These are phyloP conservation scores for Ustilago cynodontis DNA, from an alignment of 1,284 basidiomycete genomes.

Conservation along the genomic window DNA sequence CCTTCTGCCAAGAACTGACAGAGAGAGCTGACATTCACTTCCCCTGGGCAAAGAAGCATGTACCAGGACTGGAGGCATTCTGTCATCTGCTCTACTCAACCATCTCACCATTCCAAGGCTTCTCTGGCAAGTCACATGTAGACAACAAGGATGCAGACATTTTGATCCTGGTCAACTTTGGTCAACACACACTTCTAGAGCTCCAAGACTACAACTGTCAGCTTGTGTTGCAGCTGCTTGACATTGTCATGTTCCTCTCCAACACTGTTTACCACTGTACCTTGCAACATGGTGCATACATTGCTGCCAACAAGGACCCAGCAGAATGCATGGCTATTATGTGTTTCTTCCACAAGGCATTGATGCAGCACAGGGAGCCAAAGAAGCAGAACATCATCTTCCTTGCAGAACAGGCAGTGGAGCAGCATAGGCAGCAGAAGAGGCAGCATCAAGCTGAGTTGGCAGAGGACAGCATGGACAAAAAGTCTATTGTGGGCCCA, in stretches of 20 bases:
- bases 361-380: too few relatives aligned
- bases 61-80: background rate
- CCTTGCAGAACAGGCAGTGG: too few relatives aligned
- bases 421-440: too few relatives aligned
- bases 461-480: too few relatives aligned
- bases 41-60: background rate
- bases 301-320: too few relatives aligned
- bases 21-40: background rate
- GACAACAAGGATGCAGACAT: background rate
- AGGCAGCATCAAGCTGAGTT: too few relatives aligned
- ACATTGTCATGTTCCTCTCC: constrained; percentile 7
- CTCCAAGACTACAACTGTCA: background rate
- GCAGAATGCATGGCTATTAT: too few relatives aligned
- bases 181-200: constrained; percentile 1
- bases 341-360: too few relatives aligned
- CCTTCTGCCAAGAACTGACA: background rate
- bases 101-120: background rate
- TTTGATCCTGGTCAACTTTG: constrained; percentile 1
- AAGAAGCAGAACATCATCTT: too few relatives aligned
- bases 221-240: background rate
- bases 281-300: background rate
- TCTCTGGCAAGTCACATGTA: background rate
- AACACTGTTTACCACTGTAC: background rate
- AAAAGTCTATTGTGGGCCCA: too few relatives aligned
- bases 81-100: constrained; percentile 9